These are phyloP conservation scores for Vitis vinifera DNA, from an alignment of 164 flowering plant genomes.

Conservation along the genomic window DNA sequence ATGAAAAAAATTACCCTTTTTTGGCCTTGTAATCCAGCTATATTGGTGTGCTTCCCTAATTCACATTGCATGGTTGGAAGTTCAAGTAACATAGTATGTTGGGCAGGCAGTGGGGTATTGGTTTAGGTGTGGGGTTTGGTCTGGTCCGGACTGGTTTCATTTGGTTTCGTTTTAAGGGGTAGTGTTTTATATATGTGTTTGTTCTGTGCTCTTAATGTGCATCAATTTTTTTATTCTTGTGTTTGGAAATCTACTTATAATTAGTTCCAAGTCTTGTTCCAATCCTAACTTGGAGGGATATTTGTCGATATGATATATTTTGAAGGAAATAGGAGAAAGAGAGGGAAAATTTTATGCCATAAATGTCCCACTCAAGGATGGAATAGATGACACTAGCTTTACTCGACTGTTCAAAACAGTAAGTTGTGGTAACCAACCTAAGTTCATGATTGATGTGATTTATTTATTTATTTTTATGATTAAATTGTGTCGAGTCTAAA, in stretches of 20 bases:
- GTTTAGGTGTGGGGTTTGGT: no score
- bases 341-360: conserved; percentile 96
- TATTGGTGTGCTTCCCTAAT: no score
- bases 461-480: background rate
- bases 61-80: no score
- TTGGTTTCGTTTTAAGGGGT: no score
- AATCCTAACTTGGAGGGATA: background rate
- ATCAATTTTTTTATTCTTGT: no score
- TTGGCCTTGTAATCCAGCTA: no score
- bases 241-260: background rate
- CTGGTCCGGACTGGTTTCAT: no score
- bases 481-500: conserved; percentile 11
- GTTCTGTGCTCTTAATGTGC: no score
- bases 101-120: no score
- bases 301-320: conserved; percentile 18
- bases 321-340: conserved; percentile 94
- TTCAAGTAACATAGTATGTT: no score
- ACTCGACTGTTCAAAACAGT: conserved; percentile 88
- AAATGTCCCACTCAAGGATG: conserved; percentile 96
- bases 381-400: conserved; percentile 93
- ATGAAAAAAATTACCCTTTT: no score
- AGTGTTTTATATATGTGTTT: no score
- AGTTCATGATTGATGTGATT: background rate
- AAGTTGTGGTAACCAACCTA: conserved; percentile 26
- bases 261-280: background rate